Conservation (phyloP, 495 filamentous ascomycete species). For the Trypethelium eluteriae region DNA sequence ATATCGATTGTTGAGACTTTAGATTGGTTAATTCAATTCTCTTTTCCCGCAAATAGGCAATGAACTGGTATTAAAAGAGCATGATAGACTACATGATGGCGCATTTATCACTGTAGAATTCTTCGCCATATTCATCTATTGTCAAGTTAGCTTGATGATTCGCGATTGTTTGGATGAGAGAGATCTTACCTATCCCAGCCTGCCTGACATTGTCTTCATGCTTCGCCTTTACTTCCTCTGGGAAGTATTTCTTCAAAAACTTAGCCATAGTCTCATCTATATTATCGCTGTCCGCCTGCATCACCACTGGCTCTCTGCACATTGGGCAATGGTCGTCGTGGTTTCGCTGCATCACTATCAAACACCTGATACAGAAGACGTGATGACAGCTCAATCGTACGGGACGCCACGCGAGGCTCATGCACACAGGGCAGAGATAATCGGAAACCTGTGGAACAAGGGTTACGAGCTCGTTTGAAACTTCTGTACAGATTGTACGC, state of each 20-base stretch:
- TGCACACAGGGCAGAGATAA: conserved; percentile 68
- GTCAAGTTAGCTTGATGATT: background rate
- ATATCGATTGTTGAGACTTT: too few relatives aligned
- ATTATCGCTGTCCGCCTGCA: conserved; percentile 54
- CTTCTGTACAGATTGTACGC: conserved; percentile 56
- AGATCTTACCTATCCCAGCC: background rate
- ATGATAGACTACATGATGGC: background rate
- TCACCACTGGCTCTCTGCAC: conserved; percentile 54
- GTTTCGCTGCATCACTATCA: conserved; percentile 60
- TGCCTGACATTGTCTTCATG: conserved; percentile 45
- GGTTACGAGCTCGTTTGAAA: conserved; percentile 55
- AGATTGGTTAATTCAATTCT: too few relatives aligned
- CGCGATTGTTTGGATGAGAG: background rate
- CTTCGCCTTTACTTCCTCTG: conserved; percentile 59
- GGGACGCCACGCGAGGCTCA: conserved; percentile 57
- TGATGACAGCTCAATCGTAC: conserved; percentile 58
- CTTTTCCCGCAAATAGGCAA: too few relatives aligned
- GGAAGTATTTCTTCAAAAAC: conserved; percentile 62
- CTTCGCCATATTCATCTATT: conserved; percentile 10
- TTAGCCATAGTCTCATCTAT: conserved; percentile 52
- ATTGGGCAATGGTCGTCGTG: conserved; percentile 56
- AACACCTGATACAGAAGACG: conserved; percentile 64
- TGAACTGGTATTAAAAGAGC: too few relatives aligned
- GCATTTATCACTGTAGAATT: conserved; percentile 6
- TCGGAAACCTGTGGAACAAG: conserved; percentile 64